phyloP scores from a whole-genome alignment of 495 filamentous ascomycete species.

The Penicillium cinerascens region DNA sequence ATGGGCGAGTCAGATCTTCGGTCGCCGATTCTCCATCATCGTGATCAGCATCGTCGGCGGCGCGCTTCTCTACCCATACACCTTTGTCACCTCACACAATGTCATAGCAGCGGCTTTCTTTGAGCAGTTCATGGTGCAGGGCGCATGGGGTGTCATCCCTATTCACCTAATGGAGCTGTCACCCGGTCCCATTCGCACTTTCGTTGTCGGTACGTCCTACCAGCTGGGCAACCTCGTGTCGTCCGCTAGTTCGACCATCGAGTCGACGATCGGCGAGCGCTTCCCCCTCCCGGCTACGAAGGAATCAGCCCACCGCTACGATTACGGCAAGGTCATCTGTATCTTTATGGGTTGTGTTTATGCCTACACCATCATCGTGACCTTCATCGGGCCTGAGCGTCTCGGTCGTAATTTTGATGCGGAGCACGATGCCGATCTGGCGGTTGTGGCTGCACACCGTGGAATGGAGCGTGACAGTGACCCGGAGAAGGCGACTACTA shows the following conservation, averaged over 20 bases:
- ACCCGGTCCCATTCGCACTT: constrained; percentile 76
- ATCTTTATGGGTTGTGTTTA: constrained; percentile 95
- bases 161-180: constrained; percentile 88
- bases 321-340: constrained; percentile 87
- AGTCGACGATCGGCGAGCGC: constrained; percentile 73
- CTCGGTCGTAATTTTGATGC: constrained; percentile 64
- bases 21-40: constrained; percentile 78
- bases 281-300: constrained; percentile 66
- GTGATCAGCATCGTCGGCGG: constrained; percentile 72
- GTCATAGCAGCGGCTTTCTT: constrained; percentile 87
- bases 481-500: constrained; percentile 14
- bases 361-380: constrained; percentile 71
- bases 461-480: constrained; percentile 12
- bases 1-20: constrained; percentile 77
- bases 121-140: constrained; percentile 86
- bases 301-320: constrained; percentile 52
- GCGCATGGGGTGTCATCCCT: constrained; percentile 80
- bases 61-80: constrained; percentile 78
- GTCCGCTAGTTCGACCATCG: constrained; percentile 77
- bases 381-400: constrained; percentile 74
- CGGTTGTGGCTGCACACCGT: constrained; percentile 35
- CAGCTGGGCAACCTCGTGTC: constrained; percentile 84
- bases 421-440: constrained; percentile 61
- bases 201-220: constrained; percentile 78
- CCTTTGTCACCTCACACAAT: constrained; percentile 54